A percentile compares a stretch with the other conserved stretches of the same genome.
Evolutionary conservation across 148 eudicot genomes (phyloP).

Genomic region (Camellia sinensis): DNA sequence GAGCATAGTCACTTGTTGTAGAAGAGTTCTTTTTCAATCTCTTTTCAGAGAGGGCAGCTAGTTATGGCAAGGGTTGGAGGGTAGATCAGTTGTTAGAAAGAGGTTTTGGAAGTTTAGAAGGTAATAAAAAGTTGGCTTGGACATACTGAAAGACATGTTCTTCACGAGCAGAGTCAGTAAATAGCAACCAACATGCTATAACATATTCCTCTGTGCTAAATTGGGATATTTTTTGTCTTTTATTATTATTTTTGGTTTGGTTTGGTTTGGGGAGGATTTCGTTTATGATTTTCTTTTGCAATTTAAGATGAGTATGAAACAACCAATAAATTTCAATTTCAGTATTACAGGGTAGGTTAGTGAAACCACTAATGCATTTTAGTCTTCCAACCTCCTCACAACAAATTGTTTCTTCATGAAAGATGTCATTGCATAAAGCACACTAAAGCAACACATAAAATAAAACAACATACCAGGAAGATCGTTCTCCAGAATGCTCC

Average conservation of each 20-base stretch:
- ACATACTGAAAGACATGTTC: neutral
- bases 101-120: neutral
- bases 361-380: neutral
- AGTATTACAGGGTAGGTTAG: neutral
- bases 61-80: neutral
- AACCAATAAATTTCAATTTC: neutral
- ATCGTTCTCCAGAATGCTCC: constrained; percentile 84
- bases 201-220: no score
- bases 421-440: neutral
- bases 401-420: neutral
- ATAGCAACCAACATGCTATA: no score
- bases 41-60: neutral
- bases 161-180: neutral
- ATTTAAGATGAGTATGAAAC: no score
- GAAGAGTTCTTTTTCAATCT: neutral
- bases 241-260: no score
- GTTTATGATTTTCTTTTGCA: neutral
- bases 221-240: no score
- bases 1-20: neutral
- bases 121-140: neutral
- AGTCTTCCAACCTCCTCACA: neutral
- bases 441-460: neutral
- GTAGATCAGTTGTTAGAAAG: neutral
- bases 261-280: no score
- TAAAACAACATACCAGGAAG: constrained; percentile 68